Evolutionary conservation across 2,329 filamentous ascomycete species (phyloP), one percentile per base, ranked within the genome.

Genomic region (Penicillium freii): DNA sequence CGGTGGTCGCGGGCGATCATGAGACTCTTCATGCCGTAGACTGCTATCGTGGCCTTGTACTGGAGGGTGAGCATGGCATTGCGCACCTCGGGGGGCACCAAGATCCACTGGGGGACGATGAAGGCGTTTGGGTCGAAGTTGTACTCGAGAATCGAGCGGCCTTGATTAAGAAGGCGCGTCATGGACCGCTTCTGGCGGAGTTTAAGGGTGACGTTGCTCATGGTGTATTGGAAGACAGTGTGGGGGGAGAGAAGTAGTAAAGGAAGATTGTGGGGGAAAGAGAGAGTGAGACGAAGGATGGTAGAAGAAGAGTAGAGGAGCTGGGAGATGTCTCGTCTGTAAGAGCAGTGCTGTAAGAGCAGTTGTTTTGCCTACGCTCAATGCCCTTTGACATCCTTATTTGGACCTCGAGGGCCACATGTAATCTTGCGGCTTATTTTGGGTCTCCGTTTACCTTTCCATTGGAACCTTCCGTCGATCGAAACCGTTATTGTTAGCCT

Each of bases 1-100:
- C 69, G 66, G 8, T 59, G 19, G 15, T 56, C 43, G 54, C 58
- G 58, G n/a, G 49, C 17, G 7, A 46, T 6, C 51, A 66, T 59
- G 31, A 73, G 46, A 7, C 34, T 27, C 36, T 61, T 60, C 44
- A 68, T 62, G 8, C 10, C 11, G 1, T 36, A 36, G 39, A 66
- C 58, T 15, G 66, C 61, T 2, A 21, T 4, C 4, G 36, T 57
- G 29, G 66, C 71, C 15, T 47, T 50, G 11, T 49, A n/a, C 13
- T 61, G 58, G 15, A 66, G 62, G 7, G 59, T 15, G 5, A 44
- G 23, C 38, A 69, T 58, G 1, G 60, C 57, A 4, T 53, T 13
- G 25, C 39, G 51, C 2, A 64, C 21, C 9, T 54, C 27, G 2
- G 31, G 27, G 7, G 58, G 58, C 1, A 36, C 38, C 15, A 51